Base-by-base conservation (phyloP, 139 green algal species). In the Chlorella sp. region DNA sequence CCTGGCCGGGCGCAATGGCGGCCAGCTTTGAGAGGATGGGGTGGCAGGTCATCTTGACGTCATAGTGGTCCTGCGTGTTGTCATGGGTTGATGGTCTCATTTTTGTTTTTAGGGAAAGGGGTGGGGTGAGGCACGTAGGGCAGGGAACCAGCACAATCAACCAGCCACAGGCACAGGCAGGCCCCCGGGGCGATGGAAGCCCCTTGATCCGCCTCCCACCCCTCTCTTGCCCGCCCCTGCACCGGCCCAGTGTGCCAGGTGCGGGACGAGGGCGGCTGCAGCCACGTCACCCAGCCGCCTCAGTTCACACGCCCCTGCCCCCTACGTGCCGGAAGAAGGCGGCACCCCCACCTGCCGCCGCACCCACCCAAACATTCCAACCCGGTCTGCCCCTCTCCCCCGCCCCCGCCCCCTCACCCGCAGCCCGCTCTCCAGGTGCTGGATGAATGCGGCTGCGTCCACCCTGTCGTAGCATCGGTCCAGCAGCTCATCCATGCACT, bases 401-500 rank as follows among this genome's bases (percentile, higher is more conserved):
- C 53, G 7, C 4, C 81, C 28, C 53, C 81, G 12, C 12, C 48
- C 66, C 39, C 40, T 94, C 91, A 96, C 95, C 89, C 90, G 86
- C 30, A 96, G 92, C 48, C 93, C 93, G 40, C 69, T 68, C 87
- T 94, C 84, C 79, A 98, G 89, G 89, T 92, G 91, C 39, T 48
- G 21, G 30, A 97, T 57, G 89, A 97, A 93, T 24, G 91, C 88
- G 0, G 68, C 57, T 57, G 87, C 91, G 81, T 90, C 92, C 88
- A 94, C 77, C 81, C 81, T 87, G 77, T 90, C 92, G 75, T 73
- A 92, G 90, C 85, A 91, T 26, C 91, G 79, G 86, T 97, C 94
- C 85, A 98, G 91, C 76, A 99, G 92, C 79, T 98, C 97, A 91
- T 98, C 97, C 89, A 99, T 91, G 92, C 94, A 97, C 95, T 99